Conservation (phyloP, 345 rosid species). For the Salix viminalis region DNA sequence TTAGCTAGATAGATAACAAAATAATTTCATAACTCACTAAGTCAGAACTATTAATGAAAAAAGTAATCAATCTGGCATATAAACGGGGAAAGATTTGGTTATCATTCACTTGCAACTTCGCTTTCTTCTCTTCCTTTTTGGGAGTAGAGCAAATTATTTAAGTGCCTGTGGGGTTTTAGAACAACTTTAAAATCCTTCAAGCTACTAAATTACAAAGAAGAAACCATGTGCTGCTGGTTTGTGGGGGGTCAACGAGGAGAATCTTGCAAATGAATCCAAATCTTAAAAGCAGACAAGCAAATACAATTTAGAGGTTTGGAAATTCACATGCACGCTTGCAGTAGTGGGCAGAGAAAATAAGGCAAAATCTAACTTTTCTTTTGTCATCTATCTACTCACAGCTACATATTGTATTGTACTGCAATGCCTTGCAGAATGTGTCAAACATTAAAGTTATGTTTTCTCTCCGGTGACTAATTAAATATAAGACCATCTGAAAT, state of each 20-base stretch:
- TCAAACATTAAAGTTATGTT: conserved; percentile 15
- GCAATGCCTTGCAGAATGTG: conserved; percentile 14
- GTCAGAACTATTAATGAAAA: not conserved
- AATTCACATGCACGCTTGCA: conserved; percentile 52
- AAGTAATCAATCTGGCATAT: too few species aligned
- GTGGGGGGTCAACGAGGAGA: conserved; percentile 18
- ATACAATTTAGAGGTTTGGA: conserved; percentile 21
- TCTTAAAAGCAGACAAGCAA: conserved; percentile 43
- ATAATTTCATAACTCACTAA: too few species aligned
- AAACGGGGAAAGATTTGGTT: too few species aligned
- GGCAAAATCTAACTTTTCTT: conserved; percentile 15
- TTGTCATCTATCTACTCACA: conserved; percentile 26
- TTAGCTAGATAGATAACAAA: not conserved
- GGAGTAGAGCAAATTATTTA: not conserved
- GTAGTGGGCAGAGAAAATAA: conserved; percentile 31
- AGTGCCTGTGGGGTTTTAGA: not conserved
- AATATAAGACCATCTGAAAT: conserved; percentile 13
- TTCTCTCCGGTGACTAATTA: conserved; percentile 7
- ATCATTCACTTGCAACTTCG: too few species aligned
- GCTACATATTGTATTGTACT: not conserved
- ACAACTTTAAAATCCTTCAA: not conserved
- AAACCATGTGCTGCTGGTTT: not conserved
- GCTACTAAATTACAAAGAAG: not conserved
- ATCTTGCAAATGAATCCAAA: conserved; percentile 18
- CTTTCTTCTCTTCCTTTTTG: too few species aligned